phyloP scores from a whole-genome alignment of 2,329 filamentous ascomycete genomes.

The Sarocladium brachiariae region DNA sequence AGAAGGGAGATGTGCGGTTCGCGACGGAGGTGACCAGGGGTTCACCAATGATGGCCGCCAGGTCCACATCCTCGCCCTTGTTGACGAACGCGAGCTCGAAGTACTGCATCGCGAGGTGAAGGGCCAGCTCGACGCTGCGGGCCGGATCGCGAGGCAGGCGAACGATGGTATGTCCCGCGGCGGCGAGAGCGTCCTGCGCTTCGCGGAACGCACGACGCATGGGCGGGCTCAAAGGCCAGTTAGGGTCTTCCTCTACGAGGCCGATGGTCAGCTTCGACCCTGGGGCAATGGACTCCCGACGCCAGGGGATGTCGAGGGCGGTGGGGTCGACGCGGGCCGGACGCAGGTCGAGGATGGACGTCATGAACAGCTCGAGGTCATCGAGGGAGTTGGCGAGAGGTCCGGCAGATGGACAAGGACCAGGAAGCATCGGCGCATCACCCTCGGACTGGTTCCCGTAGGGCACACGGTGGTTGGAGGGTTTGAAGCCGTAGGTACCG shows the following conservation, averaged over 20 bases:
- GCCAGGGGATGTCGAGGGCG: constrained; percentile 34
- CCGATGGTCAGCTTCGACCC: constrained; percentile 13
- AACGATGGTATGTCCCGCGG: background rate
- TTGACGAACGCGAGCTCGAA: background rate
- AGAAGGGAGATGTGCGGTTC: background rate
- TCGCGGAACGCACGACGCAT: background rate
- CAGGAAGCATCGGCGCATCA: constrained; percentile 26
- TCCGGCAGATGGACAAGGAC: constrained; percentile 22
- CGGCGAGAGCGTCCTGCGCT: background rate
- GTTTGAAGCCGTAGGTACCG: constrained; percentile 35
- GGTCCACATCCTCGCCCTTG: background rate
- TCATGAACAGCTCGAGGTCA: constrained; percentile 31
- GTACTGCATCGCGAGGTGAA: background rate
- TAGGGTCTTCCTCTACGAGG: background rate
- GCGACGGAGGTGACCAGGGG: background rate
- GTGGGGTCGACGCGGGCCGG: constrained; percentile 35
- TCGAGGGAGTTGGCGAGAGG: constrained; percentile 21
- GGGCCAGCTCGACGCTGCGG: background rate
- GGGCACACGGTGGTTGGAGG: constrained; percentile 28
- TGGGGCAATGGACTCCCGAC: constrained; percentile 9
- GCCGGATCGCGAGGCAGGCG: background rate
- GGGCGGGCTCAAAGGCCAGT: background rate
- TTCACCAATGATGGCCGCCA: background rate
- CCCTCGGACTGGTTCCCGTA: constrained; percentile 12
- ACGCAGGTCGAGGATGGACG: constrained; percentile 27